phyloP scores from a whole-genome alignment of 495 filamentous ascomycete species.

The Glonium stellatum region DNA sequence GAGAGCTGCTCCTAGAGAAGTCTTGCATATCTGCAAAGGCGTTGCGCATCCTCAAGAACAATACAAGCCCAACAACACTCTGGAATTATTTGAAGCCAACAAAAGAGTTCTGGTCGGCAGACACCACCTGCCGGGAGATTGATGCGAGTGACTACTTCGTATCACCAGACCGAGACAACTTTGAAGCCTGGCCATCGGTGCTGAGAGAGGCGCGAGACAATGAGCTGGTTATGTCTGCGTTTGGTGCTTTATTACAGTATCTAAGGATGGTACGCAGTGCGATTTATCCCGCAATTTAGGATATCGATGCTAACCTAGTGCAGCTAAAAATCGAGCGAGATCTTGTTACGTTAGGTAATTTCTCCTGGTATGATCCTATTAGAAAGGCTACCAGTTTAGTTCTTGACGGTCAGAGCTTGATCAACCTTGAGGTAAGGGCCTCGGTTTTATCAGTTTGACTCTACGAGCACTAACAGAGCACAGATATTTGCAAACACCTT shows the following conservation, averaged over 20 bases:
- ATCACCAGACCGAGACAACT: conserved; percentile 50
- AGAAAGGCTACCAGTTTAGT: conserved; percentile 87
- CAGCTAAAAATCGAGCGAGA: conserved; percentile 79
- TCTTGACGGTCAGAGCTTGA: conserved; percentile 90
- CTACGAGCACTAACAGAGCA: not conserved
- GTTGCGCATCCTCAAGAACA: conserved; percentile 92
- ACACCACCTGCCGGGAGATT: conserved; percentile 73
- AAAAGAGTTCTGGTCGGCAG: conserved; percentile 89
- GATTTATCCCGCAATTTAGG: no score
- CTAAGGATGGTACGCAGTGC: conserved; percentile 42
- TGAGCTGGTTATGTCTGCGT: conserved; percentile 82
- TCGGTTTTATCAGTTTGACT: not conserved
- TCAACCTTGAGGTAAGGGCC: conserved; percentile 66
- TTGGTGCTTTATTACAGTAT: conserved; percentile 86
- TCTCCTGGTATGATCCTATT: conserved; percentile 88
- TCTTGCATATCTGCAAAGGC: conserved; percentile 73
- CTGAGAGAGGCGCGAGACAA: conserved; percentile 69
- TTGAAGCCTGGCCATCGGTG: conserved; percentile 72
- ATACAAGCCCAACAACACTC: conserved; percentile 83
- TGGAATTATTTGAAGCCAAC: conserved; percentile 88
- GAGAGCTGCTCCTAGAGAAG: conserved; percentile 88
- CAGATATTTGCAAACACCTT: conserved; percentile 87
- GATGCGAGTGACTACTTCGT: conserved; percentile 76
- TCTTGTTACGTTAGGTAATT: conserved; percentile 83
- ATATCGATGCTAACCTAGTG: not conserved